A percentile compares a stretch with the other conserved stretches of the same genome.
phyloP scores from a whole-genome alignment of 2,329 filamentous ascomycete genomes.

The Trichoderma sp. region DNA sequence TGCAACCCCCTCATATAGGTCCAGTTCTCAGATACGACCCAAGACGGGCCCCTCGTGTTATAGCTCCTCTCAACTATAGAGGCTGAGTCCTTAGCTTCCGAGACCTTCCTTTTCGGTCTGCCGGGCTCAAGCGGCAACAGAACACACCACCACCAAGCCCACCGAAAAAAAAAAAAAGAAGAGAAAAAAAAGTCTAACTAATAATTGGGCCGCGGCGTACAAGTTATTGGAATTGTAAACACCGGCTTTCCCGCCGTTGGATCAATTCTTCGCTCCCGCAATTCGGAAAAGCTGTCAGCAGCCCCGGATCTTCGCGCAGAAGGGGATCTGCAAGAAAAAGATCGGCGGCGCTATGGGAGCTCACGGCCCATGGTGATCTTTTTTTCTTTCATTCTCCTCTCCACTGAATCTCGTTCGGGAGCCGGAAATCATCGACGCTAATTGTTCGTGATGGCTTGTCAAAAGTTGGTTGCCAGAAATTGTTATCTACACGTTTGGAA shows the following conservation, averaged over 20 bases:
- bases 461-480: not conserved
- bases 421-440: not conserved
- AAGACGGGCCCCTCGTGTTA: not conserved
- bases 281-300: not conserved
- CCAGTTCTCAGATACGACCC: not conserved
- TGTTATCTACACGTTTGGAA: not conserved
- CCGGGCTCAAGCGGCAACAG: not conserved
- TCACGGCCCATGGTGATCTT: constrained; percentile 17
- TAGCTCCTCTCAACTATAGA: not conserved
- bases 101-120: not conserved
- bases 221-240: not conserved
- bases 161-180: not conserved
- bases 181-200: not conserved
- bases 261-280: not conserved
- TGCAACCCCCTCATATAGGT: not conserved
- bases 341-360: constrained; percentile 3
- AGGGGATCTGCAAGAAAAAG: not conserved
- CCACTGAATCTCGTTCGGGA: not conserved
- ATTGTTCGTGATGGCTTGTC: not conserved
- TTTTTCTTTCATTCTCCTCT: not conserved
- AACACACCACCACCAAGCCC: not conserved
- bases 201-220: not conserved
- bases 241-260: not conserved
- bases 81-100: not conserved
- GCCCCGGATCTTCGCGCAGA: constrained; percentile 8